Evolutionary conservation across 2,329 filamentous ascomycete genomes (phyloP).

Genomic region (Alternaria infectoria): DNA sequence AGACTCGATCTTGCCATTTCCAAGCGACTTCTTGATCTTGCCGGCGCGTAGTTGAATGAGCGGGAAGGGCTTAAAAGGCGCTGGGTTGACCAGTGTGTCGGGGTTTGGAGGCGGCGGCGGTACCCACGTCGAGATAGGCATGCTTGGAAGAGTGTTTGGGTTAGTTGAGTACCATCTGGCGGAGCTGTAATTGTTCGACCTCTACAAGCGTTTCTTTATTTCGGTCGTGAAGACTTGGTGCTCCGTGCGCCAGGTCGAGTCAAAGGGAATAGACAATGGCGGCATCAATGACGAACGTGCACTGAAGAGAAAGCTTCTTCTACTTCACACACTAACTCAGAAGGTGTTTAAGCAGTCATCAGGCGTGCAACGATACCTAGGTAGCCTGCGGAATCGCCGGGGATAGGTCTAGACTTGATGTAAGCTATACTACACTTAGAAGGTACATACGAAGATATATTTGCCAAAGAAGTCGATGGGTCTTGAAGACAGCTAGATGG

Average conservation of each 20-base stretch:
- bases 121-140: slow-evolving; percentile 26
- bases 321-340: neutral
- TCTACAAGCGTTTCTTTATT: neutral
- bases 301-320: neutral
- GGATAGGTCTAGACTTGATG: neutral
- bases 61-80: slow-evolving; percentile 50
- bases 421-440: neutral
- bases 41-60: slow-evolving; percentile 65
- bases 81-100: slow-evolving; percentile 25
- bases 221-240: neutral
- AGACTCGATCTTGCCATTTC: slow-evolving; percentile 56
- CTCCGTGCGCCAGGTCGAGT: neutral
- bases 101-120: slow-evolving; percentile 32
- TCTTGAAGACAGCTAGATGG: neutral
- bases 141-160: neutral
- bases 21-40: slow-evolving; percentile 62
- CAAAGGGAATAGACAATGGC: neutral
- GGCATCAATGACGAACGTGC: too few species aligned
- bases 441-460: neutral
- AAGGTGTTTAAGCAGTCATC: neutral
- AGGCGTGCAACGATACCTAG: neutral
- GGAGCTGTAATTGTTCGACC: neutral
- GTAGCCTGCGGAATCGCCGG: fast-evolving
- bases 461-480: too few species aligned
- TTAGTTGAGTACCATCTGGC: neutral